Percentiles rank a stretch among this genome's conserved stretches.
These are phyloP conservation scores for Penicillium canariense DNA, from an alignment of 495 filamentous ascomycete genomes.

Conservation along the genomic window DNA sequence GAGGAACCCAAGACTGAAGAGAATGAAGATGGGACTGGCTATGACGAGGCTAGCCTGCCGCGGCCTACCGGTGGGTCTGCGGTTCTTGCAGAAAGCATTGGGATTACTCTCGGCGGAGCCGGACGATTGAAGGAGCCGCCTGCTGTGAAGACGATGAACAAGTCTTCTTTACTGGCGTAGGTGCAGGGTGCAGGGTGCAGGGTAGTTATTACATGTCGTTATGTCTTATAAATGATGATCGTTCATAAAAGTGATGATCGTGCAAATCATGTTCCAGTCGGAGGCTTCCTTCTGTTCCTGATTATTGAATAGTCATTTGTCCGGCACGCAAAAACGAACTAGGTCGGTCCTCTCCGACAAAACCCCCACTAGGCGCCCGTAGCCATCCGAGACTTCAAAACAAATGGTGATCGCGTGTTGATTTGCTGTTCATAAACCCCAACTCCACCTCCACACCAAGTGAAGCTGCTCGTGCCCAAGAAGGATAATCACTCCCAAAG, in stretches of 20 bases:
- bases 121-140: constrained; percentile 35
- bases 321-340: too few species aligned
- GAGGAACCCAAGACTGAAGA: not conserved
- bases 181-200: too few species aligned
- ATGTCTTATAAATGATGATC: not conserved
- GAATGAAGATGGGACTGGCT: not conserved
- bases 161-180: constrained; percentile 54
- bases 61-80: constrained; percentile 35
- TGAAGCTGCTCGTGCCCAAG: not conserved
- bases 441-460: not conserved
- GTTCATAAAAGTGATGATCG: not conserved
- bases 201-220: not conserved
- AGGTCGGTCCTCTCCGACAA: too few species aligned
- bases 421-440: not conserved
- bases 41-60: constrained; percentile 20
- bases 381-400: too few species aligned
- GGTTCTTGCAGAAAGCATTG: constrained; percentile 42
- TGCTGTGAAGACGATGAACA: constrained; percentile 46
- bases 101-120: constrained; percentile 19
- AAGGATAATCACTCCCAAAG: not conserved
- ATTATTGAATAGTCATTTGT: too few species aligned
- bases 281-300: too few species aligned
- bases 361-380: too few species aligned
- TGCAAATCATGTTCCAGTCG: too few species aligned
- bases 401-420: not conserved